phyloP scores from a whole-genome alignment of 306 rosid species.

The Bauhinia variegata region DNA sequence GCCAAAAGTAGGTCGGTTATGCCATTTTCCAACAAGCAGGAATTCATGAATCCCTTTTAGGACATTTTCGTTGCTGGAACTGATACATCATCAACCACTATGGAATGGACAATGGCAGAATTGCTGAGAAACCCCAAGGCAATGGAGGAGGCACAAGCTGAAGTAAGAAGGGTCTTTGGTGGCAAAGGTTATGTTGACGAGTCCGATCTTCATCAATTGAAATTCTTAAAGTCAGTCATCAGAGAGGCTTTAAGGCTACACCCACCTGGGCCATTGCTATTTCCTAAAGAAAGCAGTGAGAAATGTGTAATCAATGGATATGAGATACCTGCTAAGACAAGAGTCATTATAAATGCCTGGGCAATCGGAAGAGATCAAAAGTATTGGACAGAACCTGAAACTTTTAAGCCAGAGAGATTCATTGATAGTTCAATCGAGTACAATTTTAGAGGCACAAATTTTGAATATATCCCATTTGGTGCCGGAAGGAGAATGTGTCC shows the following conservation, averaged over 20 bases:
- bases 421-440: too few relatives aligned
- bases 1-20: too few relatives aligned
- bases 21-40: not conserved
- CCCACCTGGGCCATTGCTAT: not conserved
- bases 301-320: not conserved
- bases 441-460: too few relatives aligned
- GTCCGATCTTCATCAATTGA: not conserved
- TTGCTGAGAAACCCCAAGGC: not conserved
- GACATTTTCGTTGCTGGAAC: conserved; percentile 7
- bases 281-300: conserved; percentile 7
- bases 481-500: too few relatives aligned
- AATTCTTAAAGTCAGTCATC: conserved; percentile 16
- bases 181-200: conserved; percentile 1
- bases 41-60: not conserved
- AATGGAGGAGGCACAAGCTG: conserved; percentile 15
- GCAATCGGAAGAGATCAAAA: too few relatives aligned
- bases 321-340: too few relatives aligned
- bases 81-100: conserved; percentile 3
- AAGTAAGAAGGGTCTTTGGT: not conserved
- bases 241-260: conserved; percentile 16
- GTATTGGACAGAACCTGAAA: too few relatives aligned
- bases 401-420: too few relatives aligned
- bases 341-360: too few relatives aligned
- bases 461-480: too few relatives aligned
- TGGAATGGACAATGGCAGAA: conserved; percentile 30